phyloP scores from a whole-genome alignment of 1,139 yeast genomes.

The Saccharomycopsis hybrid region DNA sequence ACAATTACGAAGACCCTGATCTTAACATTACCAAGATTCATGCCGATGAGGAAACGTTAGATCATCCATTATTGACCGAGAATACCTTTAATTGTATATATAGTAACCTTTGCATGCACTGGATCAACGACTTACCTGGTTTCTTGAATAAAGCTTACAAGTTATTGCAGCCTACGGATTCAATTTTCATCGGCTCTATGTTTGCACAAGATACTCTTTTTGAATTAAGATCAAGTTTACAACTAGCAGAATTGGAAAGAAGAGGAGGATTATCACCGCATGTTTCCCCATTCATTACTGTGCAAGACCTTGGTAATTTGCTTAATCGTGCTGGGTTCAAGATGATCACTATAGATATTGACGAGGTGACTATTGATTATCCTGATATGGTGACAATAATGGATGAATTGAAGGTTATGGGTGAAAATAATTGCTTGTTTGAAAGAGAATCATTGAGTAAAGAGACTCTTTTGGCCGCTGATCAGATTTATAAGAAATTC shows the following conservation, averaged over 20 bases:
- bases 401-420: conserved; percentile 74
- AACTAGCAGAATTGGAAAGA: conserved; percentile 76
- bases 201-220: conserved; percentile 81
- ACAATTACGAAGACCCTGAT: conserved; percentile 27
- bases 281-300: conserved; percentile 73
- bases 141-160: conserved; percentile 50
- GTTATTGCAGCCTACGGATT: conserved; percentile 66
- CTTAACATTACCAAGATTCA: conserved; percentile 44
- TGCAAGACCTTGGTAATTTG: conserved; percentile 68
- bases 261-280: conserved; percentile 76
- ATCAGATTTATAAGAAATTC: conserved; percentile 63
- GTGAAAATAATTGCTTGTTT: conserved; percentile 70
- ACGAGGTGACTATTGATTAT: conserved; percentile 76
- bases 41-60: conserved; percentile 62
- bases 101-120: conserved; percentile 70
- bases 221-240: conserved; percentile 73
- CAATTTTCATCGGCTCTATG: conserved; percentile 76
- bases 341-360: conserved; percentile 77
- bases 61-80: conserved; percentile 33
- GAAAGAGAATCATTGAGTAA: conserved; percentile 53
- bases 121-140: conserved; percentile 79
- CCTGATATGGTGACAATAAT: conserved; percentile 66
- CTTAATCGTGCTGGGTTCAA: conserved; percentile 73
- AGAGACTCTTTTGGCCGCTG: conserved; percentile 67
- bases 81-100: conserved; percentile 64